Base-by-base conservation (phyloP, 2,329 filamentous ascomycete genomes). In the Colletotrichum abscissum region DNA sequence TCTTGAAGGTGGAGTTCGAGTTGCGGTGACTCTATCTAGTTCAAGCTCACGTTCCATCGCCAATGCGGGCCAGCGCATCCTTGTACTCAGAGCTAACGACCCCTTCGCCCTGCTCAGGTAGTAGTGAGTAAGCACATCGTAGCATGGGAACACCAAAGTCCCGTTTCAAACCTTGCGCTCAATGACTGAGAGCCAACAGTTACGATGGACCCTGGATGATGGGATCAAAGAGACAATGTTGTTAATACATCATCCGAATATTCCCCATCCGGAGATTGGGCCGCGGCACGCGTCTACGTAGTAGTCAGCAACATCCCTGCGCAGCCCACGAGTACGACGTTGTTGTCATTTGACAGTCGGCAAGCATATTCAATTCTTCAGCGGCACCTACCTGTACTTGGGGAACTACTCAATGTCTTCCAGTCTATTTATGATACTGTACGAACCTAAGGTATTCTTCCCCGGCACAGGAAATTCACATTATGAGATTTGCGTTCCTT, bases 241-340 rank as follows among this genome's bases (percentile, higher is more conserved):
- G 16, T 16, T 24, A 9, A 4, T 3, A 14, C 7, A 22, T 16
- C 2, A 9, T 1, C 3, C 19, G 33, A 19, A 30, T 1, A 22
- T 49, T 35, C n/a, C 57, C 24, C 14, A 16, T 58, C 6, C 14
- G 7, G 66, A 46, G 1, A 26, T 26, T 52, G 55, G 54, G 49
- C 42, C 42, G 46, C 33, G 7, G 26, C 24, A 22, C 26, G 33
- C n/a, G 19, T 28, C 49, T 55, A n/a, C n/a, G n/a, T n/a, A n/a
- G n/a, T n/a, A 70, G 59, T 70, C 33, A 70, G 70, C 55, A 64
- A 73, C 70, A 24, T 69, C 66, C 59, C 46, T 64, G 54, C 63
- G 5, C 22, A 24, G 54, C 33, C 59, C 66, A n/a, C 66, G 69
- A 33, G 49, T 12, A 55, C 5, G 59, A 35, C 28, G 35, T 22